Base-by-base conservation (phyloP, 257 asterid genomes). In the Paulownia fortunei region DNA sequence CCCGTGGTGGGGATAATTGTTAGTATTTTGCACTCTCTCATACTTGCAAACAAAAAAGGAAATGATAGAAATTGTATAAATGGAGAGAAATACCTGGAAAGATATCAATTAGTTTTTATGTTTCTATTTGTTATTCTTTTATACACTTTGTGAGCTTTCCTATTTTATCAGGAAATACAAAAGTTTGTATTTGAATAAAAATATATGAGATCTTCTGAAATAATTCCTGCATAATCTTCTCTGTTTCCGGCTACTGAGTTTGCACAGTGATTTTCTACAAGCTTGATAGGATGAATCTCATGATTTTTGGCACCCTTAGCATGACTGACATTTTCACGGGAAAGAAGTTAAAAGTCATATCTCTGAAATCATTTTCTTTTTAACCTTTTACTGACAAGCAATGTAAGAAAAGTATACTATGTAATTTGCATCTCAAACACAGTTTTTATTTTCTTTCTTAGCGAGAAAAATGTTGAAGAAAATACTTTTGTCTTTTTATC, bases 101-200 rank as follows among this genome's bases (percentile, higher is more conserved):
- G 2, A 27, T 13, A 34, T 26, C 64, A n/a, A 11, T 55, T 77
- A 21, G 19, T 24, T 64, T 68, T 46, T 67, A 37, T 18, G 13
- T 59, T 60, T 69, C 42, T 16, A 52, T 71, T 69, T 37, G 51
- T 62, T 69, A 77, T 69, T 76, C 74, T 68, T 69, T 56, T 44
- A 36, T 54, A 65, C 36, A 69, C 76, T 32, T 46, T 46, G 44
- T 69, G 44, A 27, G 27, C 8, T 47, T 47, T 21, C 55, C 36
- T 42, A 9, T n/a, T 41, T 67, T 42, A 49, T 42, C n/a, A 32
- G 56, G 37, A 42, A 10, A 23, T 12, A 16, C 21, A 32, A 8
- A 58, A n/a, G 61, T 49, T 49, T 30, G 8, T 26, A 15, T 69
- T 27, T 69, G 10, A 27, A 26, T 69, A 47, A 46, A 26, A 12